These are phyloP conservation scores for Pythium apleroticum DNA, from an alignment of 352 stramenopile species.

Conservation along the genomic window DNA sequence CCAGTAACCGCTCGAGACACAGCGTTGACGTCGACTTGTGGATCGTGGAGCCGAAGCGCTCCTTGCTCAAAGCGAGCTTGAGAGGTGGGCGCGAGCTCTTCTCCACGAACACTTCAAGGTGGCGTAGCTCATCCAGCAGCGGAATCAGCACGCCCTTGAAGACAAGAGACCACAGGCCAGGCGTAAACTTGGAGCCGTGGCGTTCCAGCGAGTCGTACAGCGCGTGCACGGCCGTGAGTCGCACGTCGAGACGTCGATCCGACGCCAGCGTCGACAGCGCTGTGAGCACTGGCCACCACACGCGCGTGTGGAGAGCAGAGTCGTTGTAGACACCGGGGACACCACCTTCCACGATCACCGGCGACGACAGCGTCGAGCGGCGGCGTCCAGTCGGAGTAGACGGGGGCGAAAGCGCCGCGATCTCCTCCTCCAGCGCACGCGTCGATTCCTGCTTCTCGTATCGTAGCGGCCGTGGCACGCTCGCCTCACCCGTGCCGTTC, in stretches of 20 bases:
- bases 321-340: conserved; percentile 57
- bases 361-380: conserved; percentile 31
- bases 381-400: conserved; percentile 33
- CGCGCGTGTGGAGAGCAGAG: conserved; percentile 61
- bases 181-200: conserved; percentile 72
- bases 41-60: conserved; percentile 13
- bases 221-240: conserved; percentile 62
- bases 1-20: conserved; percentile 59
- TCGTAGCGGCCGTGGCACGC: conserved; percentile 29
- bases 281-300: conserved; percentile 96
- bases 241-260: conserved; percentile 90
- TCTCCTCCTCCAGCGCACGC: conserved; percentile 57
- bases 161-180: conserved; percentile 76
- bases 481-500: background rate
- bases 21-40: conserved; percentile 61
- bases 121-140: conserved; percentile 73
- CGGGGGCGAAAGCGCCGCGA: conserved; percentile 44
- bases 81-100: conserved; percentile 36
- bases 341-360: conserved; percentile 2
- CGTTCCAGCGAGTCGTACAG: conserved; percentile 75
- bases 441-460: conserved; percentile 73
- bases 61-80: conserved; percentile 44
- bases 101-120: conserved; percentile 64
- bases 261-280: conserved; percentile 93
- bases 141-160: conserved; percentile 88